These are phyloP conservation scores for Serendipita vermifera DNA, from an alignment of 768 basidiomycete genomes.

Conservation along the genomic window DNA sequence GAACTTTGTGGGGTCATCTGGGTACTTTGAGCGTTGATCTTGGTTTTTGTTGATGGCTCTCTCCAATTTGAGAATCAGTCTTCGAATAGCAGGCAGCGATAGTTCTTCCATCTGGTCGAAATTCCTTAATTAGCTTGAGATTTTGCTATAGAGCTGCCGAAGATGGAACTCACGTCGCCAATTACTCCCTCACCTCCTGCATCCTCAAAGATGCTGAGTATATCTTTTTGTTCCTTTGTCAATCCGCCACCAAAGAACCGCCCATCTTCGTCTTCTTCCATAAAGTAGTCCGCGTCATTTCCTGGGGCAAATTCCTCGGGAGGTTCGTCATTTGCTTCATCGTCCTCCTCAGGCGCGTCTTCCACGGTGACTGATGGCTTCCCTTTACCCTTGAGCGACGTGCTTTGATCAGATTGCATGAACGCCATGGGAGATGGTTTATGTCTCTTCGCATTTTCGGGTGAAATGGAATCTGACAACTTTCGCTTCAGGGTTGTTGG, in stretches of 20 bases:
- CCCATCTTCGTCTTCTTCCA: constrained; percentile 83
- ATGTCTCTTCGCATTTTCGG: constrained; percentile 14
- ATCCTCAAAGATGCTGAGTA: constrained; percentile 85
- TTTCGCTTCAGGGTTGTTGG: constrained; percentile 18
- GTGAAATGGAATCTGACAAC: constrained; percentile 15
- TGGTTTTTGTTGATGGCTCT: constrained; percentile 88
- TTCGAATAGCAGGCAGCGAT: constrained; percentile 57
- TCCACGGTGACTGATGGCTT: constrained; percentile 30
- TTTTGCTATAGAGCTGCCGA: not conserved
- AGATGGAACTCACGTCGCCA: constrained; percentile 46
- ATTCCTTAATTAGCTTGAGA: constrained; percentile 10
- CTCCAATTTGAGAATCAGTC: constrained; percentile 69
- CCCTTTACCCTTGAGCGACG: constrained; percentile 14
- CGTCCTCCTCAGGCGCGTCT: constrained; percentile 44
- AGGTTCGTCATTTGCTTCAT: constrained; percentile 26
- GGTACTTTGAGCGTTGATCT: constrained; percentile 90
- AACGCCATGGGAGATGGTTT: constrained; percentile 11
- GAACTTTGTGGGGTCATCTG: constrained; percentile 90
- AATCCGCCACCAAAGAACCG: constrained; percentile 91
- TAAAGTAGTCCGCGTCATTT: constrained; percentile 80
- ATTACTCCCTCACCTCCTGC: constrained; percentile 45
- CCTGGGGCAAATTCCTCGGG: constrained; percentile 57
- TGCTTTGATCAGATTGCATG: constrained; percentile 4
- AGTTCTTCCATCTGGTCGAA: constrained; percentile 47
- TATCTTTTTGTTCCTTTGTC: constrained; percentile 86